A percentile compares a stretch with the other conserved stretches of the same genome.
Evolutionary conservation across 441 rosid species (phyloP).

Genomic region (Erodium chrysanthum): DNA sequence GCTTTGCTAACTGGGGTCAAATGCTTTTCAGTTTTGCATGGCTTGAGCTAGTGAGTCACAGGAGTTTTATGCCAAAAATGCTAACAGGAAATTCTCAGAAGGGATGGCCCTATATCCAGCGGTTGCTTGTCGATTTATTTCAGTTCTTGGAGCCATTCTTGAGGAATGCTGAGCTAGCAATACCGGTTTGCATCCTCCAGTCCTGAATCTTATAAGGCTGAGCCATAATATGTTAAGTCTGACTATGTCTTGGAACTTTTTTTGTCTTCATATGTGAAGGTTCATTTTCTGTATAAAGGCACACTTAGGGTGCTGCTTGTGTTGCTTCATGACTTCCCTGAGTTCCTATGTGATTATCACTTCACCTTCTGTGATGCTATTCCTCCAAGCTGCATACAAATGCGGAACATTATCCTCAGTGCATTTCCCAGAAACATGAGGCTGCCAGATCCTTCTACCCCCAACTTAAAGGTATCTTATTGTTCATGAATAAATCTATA

Average conservation of each 20-base stretch:
- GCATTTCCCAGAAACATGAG: slow-evolving; percentile 97
- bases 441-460: slow-evolving; percentile 98
- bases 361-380: slow-evolving; percentile 94
- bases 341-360: slow-evolving; percentile 96
- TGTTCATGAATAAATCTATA: background rate
- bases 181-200: slow-evolving; percentile 47
- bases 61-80: slow-evolving; percentile 97
- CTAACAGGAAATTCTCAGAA: slow-evolving; percentile 79
- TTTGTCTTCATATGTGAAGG: slow-evolving; percentile 36
- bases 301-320: slow-evolving; percentile 90
- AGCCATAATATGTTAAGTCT: background rate
- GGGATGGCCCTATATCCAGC: slow-evolving; percentile 94
- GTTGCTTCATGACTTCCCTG: slow-evolving; percentile 95
- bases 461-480: slow-evolving; percentile 68
- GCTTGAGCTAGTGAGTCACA: slow-evolving; percentile 93
- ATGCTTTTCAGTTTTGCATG: slow-evolving; percentile 73
- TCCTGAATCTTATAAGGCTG: slow-evolving; percentile 11
- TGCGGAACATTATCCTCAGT: slow-evolving; percentile 94
- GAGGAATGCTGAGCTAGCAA: slow-evolving; percentile 84
- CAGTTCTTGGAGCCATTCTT: slow-evolving; percentile 94
- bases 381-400: slow-evolving; percentile 98
- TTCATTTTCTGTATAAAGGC: slow-evolving; percentile 80
- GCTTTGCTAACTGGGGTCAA: slow-evolving; percentile 20
- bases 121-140: slow-evolving; percentile 85
- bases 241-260: slow-evolving; percentile 6